phyloP scores from a whole-genome alignment of 2,329 filamentous ascomycete species.

The Exserohilum rostratum region DNA sequence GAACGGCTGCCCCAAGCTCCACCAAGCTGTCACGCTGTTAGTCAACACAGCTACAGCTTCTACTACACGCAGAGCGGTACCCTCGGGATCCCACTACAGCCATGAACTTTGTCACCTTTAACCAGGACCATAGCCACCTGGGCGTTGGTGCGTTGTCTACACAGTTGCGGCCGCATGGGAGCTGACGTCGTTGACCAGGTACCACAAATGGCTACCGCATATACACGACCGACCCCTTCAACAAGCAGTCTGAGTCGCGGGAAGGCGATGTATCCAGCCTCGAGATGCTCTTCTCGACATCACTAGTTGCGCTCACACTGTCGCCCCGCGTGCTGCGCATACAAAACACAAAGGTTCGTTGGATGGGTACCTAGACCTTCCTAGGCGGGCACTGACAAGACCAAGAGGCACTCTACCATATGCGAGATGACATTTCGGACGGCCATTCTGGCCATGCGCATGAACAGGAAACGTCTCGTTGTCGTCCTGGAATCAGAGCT shows the following conservation, averaged over 20 bases:
- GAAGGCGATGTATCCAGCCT: constrained; percentile 95
- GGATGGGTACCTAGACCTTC: neutral
- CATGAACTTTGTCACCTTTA: constrained; percentile 99
- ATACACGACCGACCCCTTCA: constrained; percentile 95
- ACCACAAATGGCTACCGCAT: constrained; percentile 94
- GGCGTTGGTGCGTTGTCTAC: constrained; percentile 75
- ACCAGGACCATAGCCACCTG: constrained; percentile 97
- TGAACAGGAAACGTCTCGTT: constrained; percentile 92
- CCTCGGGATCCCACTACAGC: constrained; percentile 41
- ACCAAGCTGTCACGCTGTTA: constrained; percentile 10
- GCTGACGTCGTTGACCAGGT: constrained; percentile 57
- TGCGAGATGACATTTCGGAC: constrained; percentile 98
- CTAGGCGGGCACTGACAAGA: constrained; percentile 11
- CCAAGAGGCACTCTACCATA: constrained; percentile 77
- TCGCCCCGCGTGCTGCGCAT: constrained; percentile 93
- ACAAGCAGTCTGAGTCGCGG: constrained; percentile 91
- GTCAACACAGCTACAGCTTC: constrained; percentile 9
- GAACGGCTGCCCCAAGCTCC: constrained; percentile 33
- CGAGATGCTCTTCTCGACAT: constrained; percentile 99
- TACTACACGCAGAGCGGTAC: constrained; percentile 6
- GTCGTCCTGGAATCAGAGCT: constrained; percentile 96
- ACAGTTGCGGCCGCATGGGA: neutral
- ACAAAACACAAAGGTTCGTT: constrained; percentile 88
- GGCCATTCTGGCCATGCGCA: constrained; percentile 88
- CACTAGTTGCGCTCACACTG: constrained; percentile 88